Conservation (phyloP, 495 filamentous ascomycete genomes). For the Cryomyces antarcticus region DNA sequence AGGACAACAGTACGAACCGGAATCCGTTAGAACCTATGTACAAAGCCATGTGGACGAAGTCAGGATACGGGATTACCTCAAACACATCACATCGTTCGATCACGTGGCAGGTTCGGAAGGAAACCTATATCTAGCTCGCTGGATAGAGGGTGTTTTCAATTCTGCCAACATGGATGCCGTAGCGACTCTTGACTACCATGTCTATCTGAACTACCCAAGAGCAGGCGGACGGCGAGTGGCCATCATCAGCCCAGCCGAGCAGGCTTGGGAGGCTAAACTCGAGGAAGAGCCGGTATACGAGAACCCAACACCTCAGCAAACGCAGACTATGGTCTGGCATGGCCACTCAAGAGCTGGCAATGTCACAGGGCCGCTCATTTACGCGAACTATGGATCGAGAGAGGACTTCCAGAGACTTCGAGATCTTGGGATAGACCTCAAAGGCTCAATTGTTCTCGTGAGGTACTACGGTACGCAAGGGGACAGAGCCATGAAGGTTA, state of each 20-base stretch:
- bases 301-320: slow-evolving; percentile 23
- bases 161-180: slow-evolving; percentile 52
- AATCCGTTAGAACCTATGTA: slow-evolving; percentile 46
- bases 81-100: slow-evolving; percentile 53
- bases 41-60: slow-evolving; percentile 44
- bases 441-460: slow-evolving; percentile 68
- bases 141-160: slow-evolving; percentile 53
- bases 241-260: slow-evolving; percentile 49
- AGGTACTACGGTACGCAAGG: slow-evolving; percentile 55
- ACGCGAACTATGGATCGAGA: slow-evolving; percentile 75
- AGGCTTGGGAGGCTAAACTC: slow-evolving; percentile 61
- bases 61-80: slow-evolving; percentile 47
- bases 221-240: slow-evolving; percentile 56
- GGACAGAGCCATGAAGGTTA: slow-evolving; percentile 64
- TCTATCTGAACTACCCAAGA: slow-evolving; percentile 85
- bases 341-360: slow-evolving; percentile 75
- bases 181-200: slow-evolving; percentile 39
- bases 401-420: slow-evolving; percentile 59
- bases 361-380: slow-evolving; percentile 80
- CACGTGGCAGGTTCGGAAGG: slow-evolving; percentile 86
- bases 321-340: slow-evolving; percentile 60
- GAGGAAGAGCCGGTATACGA: slow-evolving; percentile 49
- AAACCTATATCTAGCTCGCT: slow-evolving; percentile 61
- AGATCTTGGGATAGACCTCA: slow-evolving; percentile 47
- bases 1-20: slow-evolving; percentile 38